Percentiles rank a stretch among this genome's conserved stretches.
Evolutionary conservation across 495 filamentous ascomycete genomes (phyloP).

Genomic region (Tuber borchii): DNA sequence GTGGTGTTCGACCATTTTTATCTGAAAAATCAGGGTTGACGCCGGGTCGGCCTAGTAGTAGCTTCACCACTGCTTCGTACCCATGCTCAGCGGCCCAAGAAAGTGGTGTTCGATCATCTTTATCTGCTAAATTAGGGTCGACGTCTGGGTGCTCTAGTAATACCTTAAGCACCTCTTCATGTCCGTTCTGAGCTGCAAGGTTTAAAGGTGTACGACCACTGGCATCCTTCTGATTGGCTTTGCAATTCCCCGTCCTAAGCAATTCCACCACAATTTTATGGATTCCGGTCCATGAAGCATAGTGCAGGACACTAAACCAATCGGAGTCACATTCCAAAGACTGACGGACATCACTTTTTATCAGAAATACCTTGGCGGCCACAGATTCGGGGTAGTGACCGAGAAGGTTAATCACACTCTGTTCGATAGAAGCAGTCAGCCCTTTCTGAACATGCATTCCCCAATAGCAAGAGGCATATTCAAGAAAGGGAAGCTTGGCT

Average conservation of each 20-base stretch:
- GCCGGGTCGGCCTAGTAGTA: conserved; percentile 18
- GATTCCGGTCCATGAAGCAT: conserved; percentile 22
- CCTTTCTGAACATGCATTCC: neutral
- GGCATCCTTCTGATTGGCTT: conserved; percentile 22
- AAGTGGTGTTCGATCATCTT: conserved; percentile 40
- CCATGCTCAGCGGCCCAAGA: conserved; percentile 43
- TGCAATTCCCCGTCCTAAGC: conserved; percentile 9
- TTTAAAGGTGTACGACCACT: conserved; percentile 23
- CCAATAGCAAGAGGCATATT: neutral
- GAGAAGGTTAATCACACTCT: neutral
- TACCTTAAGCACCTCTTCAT: conserved; percentile 24
- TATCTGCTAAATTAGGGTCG: conserved; percentile 14
- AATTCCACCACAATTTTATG: conserved; percentile 23
- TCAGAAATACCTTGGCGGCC: neutral
- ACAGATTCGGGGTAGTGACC: neutral
- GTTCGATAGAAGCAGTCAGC: neutral
- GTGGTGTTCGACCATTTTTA: conserved; percentile 36
- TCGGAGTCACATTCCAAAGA: neutral
- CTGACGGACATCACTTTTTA: neutral
- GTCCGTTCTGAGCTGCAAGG: conserved; percentile 23
- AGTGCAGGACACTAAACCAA: neutral
- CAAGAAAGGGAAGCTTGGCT: neutral
- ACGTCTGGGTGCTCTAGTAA: conserved; percentile 19
- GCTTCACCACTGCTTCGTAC: conserved; percentile 37
- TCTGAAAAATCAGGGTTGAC: conserved; percentile 22